A percentile compares a stretch with the other conserved stretches of the same genome.
These are phyloP conservation scores for Bretziella fagacearum DNA, from an alignment of 2,329 filamentous ascomycete genomes.

Conservation along the genomic window DNA sequence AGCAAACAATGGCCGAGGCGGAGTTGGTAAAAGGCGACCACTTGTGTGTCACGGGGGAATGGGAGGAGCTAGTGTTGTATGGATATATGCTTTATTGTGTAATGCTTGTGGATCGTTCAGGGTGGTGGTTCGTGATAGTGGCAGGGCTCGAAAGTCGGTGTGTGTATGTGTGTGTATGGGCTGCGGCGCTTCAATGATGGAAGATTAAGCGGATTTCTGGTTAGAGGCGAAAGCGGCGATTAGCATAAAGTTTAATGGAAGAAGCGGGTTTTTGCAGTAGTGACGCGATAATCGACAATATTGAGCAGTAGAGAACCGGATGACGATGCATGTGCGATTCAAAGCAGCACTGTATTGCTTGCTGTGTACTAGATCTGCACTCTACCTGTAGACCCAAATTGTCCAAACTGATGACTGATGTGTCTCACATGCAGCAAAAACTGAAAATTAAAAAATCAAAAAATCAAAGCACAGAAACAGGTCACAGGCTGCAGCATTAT, in stretches of 20 bases:
- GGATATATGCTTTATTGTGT: too few species aligned
- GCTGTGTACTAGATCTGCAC: background rate
- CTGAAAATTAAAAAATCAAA: too few species aligned
- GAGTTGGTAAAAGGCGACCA: too few species aligned
- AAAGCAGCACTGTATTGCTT: background rate
- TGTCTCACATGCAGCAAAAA: background rate
- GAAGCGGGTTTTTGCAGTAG: background rate
- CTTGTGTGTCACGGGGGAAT: too few species aligned
- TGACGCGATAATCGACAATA: background rate
- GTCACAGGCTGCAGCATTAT: constrained; percentile 1
- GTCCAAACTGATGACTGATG: background rate
- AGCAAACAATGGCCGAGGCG: too few species aligned
- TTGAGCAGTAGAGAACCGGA: background rate
- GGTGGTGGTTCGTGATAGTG: background rate
- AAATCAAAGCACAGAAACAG: background rate
- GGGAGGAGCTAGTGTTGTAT: too few species aligned
- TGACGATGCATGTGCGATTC: background rate
- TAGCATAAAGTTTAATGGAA: background rate
- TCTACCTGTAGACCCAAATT: background rate
- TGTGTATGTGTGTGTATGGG: background rate
- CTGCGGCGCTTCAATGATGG: too few species aligned
- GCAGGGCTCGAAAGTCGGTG: background rate
- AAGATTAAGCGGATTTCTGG: too few species aligned
- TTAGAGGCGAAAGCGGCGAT: background rate
- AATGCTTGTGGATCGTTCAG: background rate